Evolutionary conservation across 2,329 filamentous ascomycete species (phyloP).

Genomic region (Akanthomyces lecanii): DNA sequence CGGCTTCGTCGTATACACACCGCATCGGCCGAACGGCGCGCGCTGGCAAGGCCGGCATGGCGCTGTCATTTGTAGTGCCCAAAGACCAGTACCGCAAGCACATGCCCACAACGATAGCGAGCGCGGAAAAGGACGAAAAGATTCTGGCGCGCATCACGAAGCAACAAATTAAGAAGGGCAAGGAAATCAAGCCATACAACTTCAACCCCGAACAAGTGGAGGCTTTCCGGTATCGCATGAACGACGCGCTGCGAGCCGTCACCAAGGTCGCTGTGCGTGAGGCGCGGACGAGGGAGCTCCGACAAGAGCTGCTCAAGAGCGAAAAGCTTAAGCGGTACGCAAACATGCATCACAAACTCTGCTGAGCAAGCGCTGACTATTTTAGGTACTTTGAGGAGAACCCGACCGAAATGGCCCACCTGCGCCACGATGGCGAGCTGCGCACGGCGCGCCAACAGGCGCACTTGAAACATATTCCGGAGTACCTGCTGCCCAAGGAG

Average conservation of each 20-base stretch:
- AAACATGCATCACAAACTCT: neutral
- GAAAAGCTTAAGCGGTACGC: conserved; percentile 76
- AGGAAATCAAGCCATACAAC: conserved; percentile 82
- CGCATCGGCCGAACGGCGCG: conserved; percentile 90
- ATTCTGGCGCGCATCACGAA: conserved; percentile 74
- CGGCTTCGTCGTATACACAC: conserved; percentile 92
- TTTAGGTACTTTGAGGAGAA: conserved; percentile 90
- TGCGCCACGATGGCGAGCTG: conserved; percentile 86
- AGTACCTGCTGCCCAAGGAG: conserved; percentile 81
- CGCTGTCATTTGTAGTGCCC: conserved; percentile 91
- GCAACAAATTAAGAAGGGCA: conserved; percentile 72
- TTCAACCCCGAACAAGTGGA: conserved; percentile 95
- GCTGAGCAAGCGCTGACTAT: conserved; percentile 2
- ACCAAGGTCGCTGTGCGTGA: conserved; percentile 87
- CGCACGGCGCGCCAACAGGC: conserved; percentile 78
- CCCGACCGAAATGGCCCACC: conserved; percentile 77
- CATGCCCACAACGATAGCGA: conserved; percentile 73
- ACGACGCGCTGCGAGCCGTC: conserved; percentile 84
- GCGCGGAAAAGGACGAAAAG: conserved; percentile 78
- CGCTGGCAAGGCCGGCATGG: conserved; percentile 88
- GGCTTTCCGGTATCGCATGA: conserved; percentile 90
- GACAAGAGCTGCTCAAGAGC: conserved; percentile 85
- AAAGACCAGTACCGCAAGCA: conserved; percentile 80
- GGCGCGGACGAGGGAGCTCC: conserved; percentile 80
- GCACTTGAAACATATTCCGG: conserved; percentile 90